These are phyloP conservation scores for Aspergillus phoenicis DNA, from an alignment of 2,329 filamentous ascomycete species.

Conservation along the genomic window DNA sequence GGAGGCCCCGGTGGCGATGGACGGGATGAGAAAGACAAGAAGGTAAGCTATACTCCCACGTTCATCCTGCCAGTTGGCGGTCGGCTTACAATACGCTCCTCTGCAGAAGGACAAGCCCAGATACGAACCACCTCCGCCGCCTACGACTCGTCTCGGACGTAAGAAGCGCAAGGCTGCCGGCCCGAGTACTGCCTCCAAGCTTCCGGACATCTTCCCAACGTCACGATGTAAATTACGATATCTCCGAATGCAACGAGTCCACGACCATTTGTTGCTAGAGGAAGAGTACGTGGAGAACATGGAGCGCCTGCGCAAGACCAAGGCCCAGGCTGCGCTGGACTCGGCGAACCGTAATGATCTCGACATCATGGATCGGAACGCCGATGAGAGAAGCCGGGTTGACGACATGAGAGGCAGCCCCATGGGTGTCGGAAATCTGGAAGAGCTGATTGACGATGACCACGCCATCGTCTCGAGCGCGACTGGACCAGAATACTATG, in stretches of 20 bases:
- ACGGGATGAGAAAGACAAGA: constrained; percentile 89
- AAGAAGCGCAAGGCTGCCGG: constrained; percentile 98
- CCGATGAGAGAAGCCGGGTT: constrained; percentile 90
- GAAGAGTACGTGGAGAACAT: constrained; percentile 99
- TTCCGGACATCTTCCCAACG: constrained; percentile 90
- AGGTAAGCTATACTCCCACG: constrained; percentile 56
- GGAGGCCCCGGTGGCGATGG: constrained; percentile 71
- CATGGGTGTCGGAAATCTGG: constrained; percentile 96
- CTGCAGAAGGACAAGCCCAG: constrained; percentile 97
- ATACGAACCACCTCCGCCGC: constrained; percentile 97
- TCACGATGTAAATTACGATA: constrained; percentile 97
- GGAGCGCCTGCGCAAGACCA: constrained; percentile 90
- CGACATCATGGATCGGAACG: constrained; percentile 82
- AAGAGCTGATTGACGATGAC: constrained; percentile 99
- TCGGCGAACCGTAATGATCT: constrained; percentile 61
- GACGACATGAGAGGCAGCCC: constrained; percentile 98
- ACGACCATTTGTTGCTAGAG: constrained; percentile 94
- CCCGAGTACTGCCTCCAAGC: constrained; percentile 90
- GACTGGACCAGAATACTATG: constrained; percentile 97
- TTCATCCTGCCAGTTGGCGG: background rate
- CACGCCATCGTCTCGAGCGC: constrained; percentile 98
- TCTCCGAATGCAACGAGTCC: constrained; percentile 96
- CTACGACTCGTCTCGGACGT: constrained; percentile 92
- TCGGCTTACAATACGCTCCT: constrained; percentile 11
- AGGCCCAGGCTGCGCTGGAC: constrained; percentile 66